Evolutionary conservation across 2,329 filamentous ascomycete species (phyloP).

Genomic region (Fusarium heterosporum): DNA sequence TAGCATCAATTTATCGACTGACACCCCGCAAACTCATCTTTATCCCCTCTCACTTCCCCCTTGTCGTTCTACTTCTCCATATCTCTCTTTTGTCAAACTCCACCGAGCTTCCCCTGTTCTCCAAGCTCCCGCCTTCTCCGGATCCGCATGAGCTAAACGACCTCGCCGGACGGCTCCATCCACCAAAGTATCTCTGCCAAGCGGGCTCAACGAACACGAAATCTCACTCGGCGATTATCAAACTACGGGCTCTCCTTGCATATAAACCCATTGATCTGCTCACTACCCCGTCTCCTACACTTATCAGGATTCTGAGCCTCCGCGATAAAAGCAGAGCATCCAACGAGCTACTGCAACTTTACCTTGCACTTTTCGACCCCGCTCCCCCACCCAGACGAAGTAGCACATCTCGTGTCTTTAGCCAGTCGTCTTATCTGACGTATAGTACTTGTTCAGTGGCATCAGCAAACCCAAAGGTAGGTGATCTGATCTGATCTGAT

Average conservation of each 20-base stretch:
- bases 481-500: conserved; percentile 49
- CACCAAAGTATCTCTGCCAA: background rate
- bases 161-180: conserved; percentile 10
- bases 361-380: conserved; percentile 44
- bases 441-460: conserved; percentile 38
- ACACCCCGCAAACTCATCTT: conserved; percentile 9
- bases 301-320: conserved; percentile 23
- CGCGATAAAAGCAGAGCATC: conserved; percentile 29
- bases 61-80: conserved; percentile 15
- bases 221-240: background rate
- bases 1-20: conserved; percentile 32
- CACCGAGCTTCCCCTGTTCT: conserved; percentile 30
- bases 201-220: background rate
- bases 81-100: conserved; percentile 30
- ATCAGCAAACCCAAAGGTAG: conserved; percentile 43
- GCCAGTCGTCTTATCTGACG: conserved; percentile 47
- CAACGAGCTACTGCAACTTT: conserved; percentile 42
- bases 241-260: background rate
- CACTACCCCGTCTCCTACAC: conserved; percentile 13
- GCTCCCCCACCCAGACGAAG: conserved; percentile 44
- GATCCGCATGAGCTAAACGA: conserved; percentile 32
- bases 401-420: conserved; percentile 41
- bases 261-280: background rate
- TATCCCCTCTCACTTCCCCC: conserved; percentile 13
- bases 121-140: conserved; percentile 30